Base-by-base conservation (phyloP, 1,139 yeast genomes). In the Blastobotrys buckinghamii region DNA sequence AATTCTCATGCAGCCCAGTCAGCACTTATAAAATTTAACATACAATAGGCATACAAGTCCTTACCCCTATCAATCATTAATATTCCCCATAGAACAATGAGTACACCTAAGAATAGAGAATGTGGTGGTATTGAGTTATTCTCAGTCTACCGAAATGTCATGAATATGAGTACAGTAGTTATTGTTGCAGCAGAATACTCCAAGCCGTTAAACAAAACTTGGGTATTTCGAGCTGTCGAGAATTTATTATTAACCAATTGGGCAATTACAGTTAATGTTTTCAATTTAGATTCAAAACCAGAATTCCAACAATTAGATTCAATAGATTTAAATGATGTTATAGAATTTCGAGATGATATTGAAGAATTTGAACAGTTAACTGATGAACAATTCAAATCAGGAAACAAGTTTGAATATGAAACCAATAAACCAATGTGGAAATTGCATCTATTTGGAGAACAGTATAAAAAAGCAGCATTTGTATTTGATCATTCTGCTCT, bases 401-500 rank as follows among this genome's bases (percentile, higher is more conserved):
- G 24, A 32, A 22, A 38, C 15, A 50, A 27, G 40, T 47, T 50
- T 5, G 33, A 43, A 2, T 55, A 54, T 38, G 50, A 52, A 15
- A 50, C 45, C 19, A 33, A 24, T 20, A 26, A 43, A 16, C 60
- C 60, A 2, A 42, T 51, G 19, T 59, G 61, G 62, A 47, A 59
- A 6, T 41, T 59, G 15, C 44, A 50, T 19, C 50, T 59, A 2
- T 17, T 55, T 20, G 51, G 50, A 2, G 47, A 39, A 9, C 44
- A 39, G 7, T n/a, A 20, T 30, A 13, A 37, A 22, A 41, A 43
- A n/a, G 45, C 43, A 29, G 48, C 41, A 20, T 45, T 47, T 13
- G 52, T 53, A 6, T 59, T 55, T 48, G 59, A 59, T 46, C 62
- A 59, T 46, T 32, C 55, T 4, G 39, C 41, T 5, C 49, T 53